Conservation (phyloP, 331 rosid genomes). For the Cydonia oblonga region DNA sequence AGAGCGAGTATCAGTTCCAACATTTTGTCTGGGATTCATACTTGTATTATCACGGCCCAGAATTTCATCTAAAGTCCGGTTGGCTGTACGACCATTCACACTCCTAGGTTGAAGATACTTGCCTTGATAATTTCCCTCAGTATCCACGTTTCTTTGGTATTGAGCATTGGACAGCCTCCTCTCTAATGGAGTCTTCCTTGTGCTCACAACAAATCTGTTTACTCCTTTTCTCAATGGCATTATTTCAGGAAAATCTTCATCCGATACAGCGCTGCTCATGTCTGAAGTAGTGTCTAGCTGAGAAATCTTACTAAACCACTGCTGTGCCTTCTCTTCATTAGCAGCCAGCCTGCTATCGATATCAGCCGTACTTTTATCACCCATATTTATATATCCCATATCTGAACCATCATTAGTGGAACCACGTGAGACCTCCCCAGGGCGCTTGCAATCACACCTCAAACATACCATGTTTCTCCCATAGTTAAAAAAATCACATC, state of each 20-base stretch:
- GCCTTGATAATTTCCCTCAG: slow-evolving; percentile 20
- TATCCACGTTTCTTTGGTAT: slow-evolving; percentile 42
- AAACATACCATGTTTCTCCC: slow-evolving; percentile 66
- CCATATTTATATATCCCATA: slow-evolving; percentile 30
- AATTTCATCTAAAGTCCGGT: slow-evolving; percentile 25
- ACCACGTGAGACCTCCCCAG: slow-evolving; percentile 40
- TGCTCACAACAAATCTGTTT: slow-evolving; percentile 87
- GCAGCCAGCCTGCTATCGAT: slow-evolving; percentile 50
- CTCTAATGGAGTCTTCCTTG: slow-evolving; percentile 74
- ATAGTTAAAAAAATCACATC: slow-evolving; percentile 79
- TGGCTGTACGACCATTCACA: slow-evolving; percentile 6
- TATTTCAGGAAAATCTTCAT: slow-evolving; percentile 91
- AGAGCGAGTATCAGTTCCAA: slow-evolving; percentile 6
- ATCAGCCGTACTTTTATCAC: slow-evolving; percentile 19
- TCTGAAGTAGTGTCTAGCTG: slow-evolving; percentile 60
- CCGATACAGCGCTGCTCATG: slow-evolving; percentile 37
- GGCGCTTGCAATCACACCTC: slow-evolving; percentile 88
- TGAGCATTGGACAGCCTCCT: slow-evolving; percentile 60
- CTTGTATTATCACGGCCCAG: slow-evolving; percentile 14
- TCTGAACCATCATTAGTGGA: slow-evolving; percentile 18
- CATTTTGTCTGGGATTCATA: slow-evolving; percentile 15
- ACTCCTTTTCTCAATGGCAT: slow-evolving; percentile 94
- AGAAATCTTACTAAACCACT: slow-evolving; percentile 84
- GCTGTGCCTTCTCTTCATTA: slow-evolving; percentile 84
- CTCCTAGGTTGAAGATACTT: slow-evolving; percentile 19